phyloP scores from a whole-genome alignment of 2,329 filamentous ascomycete species.

The Gyromitra esculenta region DNA sequence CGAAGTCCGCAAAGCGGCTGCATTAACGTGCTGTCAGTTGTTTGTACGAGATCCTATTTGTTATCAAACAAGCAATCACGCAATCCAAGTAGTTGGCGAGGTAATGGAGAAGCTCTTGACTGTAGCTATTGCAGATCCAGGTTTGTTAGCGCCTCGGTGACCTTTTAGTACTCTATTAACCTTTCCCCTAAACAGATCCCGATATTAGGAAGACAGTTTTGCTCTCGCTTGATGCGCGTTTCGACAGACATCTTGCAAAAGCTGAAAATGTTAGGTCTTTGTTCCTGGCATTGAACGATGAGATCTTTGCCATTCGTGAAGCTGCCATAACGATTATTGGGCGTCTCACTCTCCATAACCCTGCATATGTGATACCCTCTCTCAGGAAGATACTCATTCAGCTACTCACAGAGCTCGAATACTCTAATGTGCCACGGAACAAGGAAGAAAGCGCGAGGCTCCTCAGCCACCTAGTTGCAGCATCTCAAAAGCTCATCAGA shows the following conservation, averaged over 20 bases:
- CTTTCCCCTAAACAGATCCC: conserved; percentile 66
- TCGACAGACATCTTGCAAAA: conserved; percentile 95
- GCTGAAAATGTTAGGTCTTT: conserved; percentile 96
- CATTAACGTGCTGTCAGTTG: conserved; percentile 95
- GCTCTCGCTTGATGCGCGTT: conserved; percentile 87
- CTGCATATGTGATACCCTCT: conserved; percentile 96
- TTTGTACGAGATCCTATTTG: conserved; percentile 97
- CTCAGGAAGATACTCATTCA: conserved; percentile 94
- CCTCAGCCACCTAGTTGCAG: conserved; percentile 89
- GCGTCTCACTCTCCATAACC: conserved; percentile 87
- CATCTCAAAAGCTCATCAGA: conserved; percentile 90
- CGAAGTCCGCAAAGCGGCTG: conserved; percentile 91
- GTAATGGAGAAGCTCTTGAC: conserved; percentile 97
- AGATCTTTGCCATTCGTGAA: conserved; percentile 90
- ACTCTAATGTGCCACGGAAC: conserved; percentile 90
- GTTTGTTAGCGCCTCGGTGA: conserved; percentile 45
- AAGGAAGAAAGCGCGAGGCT: conserved; percentile 97
- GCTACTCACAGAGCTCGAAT: conserved; percentile 93
- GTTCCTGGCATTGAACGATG: conserved; percentile 95
- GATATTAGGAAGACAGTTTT: conserved; percentile 90
- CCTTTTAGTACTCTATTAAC: conserved; percentile 22
- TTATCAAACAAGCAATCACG: conserved; percentile 96
- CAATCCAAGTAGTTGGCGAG: conserved; percentile 95
- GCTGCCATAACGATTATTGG: conserved; percentile 97
- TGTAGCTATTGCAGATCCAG: conserved; percentile 87